These are phyloP conservation scores for Capronia americana DNA, from an alignment of 2,329 filamentous ascomycete genomes.

Conservation along the genomic window DNA sequence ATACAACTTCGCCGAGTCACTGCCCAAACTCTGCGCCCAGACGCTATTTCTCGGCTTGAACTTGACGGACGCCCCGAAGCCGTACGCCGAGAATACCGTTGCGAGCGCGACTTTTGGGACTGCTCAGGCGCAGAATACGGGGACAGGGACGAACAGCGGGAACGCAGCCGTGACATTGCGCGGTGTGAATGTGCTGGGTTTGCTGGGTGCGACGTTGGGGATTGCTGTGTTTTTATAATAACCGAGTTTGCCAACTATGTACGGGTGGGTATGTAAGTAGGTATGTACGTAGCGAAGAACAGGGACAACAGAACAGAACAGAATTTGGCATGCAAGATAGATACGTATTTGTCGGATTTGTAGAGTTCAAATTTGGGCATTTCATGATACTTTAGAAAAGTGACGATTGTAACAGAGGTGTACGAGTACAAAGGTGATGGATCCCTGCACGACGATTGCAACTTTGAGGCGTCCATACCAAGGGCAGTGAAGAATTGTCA, in stretches of 20 bases:
- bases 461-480: too few relatives aligned
- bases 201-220: slow-evolving; percentile 1
- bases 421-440: too few relatives aligned
- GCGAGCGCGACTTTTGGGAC: slow-evolving; percentile 9
- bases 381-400: neutral
- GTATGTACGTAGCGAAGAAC: neutral
- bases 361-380: neutral
- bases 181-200: neutral
- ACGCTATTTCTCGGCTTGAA: slow-evolving; percentile 27
- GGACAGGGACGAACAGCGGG: neutral
- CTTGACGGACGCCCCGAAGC: slow-evolving; percentile 9
- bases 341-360: neutral
- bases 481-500: too few relatives aligned
- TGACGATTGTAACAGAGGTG: too few relatives aligned
- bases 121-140: neutral
- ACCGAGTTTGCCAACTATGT: neutral
- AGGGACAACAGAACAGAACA: neutral
- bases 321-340: neutral
- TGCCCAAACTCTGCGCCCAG: slow-evolving; percentile 27
- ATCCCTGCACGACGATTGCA: too few relatives aligned
- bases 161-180: neutral
- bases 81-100: slow-evolving; percentile 6
- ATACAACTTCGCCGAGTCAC: slow-evolving; percentile 15
- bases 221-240: neutral
- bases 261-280: neutral